These are phyloP conservation scores for Hypoxylon sp. DNA, from an alignment of 2,329 filamentous ascomycete genomes.

Conservation along the genomic window DNA sequence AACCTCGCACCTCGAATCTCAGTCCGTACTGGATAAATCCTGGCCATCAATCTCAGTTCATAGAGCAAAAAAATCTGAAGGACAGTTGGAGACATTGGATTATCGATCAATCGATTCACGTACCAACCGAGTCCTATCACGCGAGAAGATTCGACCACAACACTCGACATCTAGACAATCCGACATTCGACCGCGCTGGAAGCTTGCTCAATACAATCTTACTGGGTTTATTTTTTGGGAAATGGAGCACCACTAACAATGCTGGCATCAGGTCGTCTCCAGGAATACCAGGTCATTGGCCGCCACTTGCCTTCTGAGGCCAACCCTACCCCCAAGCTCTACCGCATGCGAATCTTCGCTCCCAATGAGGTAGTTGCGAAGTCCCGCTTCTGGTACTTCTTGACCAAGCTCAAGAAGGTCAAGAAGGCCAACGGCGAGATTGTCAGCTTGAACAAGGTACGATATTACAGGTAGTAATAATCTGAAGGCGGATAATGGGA, in stretches of 20 bases:
- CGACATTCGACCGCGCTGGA: neutral
- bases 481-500: neutral
- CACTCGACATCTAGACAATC: neutral
- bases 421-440: constrained; percentile 99
- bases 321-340: constrained; percentile 97
- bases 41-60: neutral
- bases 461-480: constrained; percentile 55
- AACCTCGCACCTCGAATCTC: neutral
- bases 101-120: constrained; percentile 7
- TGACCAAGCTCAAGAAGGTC: constrained; percentile 99
- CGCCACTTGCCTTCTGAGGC: constrained; percentile 98
- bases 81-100: neutral
- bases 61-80: neutral
- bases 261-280: constrained; percentile 86
- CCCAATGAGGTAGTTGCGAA: constrained; percentile 98
- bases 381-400: constrained; percentile 99
- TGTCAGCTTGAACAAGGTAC: constrained; percentile 94
- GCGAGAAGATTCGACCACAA: constrained; percentile 1
- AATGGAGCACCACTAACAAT: constrained; percentile 55
- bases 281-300: constrained; percentile 99
- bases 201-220: constrained; percentile 1
- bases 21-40: neutral
- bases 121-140: constrained; percentile 3
- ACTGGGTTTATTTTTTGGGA: neutral
- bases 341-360: constrained; percentile 99